Percentiles rank a stretch among this genome's conserved stretches.
Evolutionary conservation across 2,329 filamentous ascomycete genomes (phyloP).

Genomic region (Fusarium mexicanum): DNA sequence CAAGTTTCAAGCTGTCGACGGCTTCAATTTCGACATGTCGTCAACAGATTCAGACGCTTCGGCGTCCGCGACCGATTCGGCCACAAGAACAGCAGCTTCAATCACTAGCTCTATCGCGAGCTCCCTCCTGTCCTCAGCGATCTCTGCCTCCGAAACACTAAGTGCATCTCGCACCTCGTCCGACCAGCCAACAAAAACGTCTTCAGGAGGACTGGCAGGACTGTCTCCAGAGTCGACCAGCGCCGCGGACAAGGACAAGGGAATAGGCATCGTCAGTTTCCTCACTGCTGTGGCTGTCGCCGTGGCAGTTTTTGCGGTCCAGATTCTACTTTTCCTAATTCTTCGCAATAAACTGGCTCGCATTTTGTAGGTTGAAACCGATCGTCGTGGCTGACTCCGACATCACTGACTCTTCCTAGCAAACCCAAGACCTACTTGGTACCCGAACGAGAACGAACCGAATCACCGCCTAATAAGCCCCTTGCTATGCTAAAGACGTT

Average conservation of each 20-base stretch:
- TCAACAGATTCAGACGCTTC: constrained; percentile 15
- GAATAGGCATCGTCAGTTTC: constrained; percentile 58
- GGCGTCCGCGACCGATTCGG: constrained; percentile 34
- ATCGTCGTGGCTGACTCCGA: neutral
- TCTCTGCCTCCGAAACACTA: constrained; percentile 21
- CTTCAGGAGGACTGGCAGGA: neutral
- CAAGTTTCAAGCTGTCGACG: neutral
- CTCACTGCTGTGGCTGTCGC: constrained; percentile 72
- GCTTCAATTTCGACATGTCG: constrained; percentile 1
- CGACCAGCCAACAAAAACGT: constrained; percentile 1
- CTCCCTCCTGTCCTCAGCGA: constrained; percentile 11
- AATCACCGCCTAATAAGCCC: constrained; percentile 68
- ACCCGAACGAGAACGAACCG: constrained; percentile 82
- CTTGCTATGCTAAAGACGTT: constrained; percentile 64
- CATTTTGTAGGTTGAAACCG: constrained; percentile 73
- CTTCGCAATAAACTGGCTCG: constrained; percentile 81
- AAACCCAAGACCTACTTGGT: constrained; percentile 86
- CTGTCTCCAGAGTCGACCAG: neutral
- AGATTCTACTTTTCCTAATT: constrained; percentile 76
- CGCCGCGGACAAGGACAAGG: constrained; percentile 56
- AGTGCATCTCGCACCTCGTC: constrained; percentile 3
- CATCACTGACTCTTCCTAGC: constrained; percentile 51
- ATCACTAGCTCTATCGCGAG: constrained; percentile 20
- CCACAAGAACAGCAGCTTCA: constrained; percentile 31
- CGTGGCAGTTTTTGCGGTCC: constrained; percentile 69